phyloP scores from a whole-genome alignment of 73 alveolate genomes.

The Urostyla sp. region DNA sequence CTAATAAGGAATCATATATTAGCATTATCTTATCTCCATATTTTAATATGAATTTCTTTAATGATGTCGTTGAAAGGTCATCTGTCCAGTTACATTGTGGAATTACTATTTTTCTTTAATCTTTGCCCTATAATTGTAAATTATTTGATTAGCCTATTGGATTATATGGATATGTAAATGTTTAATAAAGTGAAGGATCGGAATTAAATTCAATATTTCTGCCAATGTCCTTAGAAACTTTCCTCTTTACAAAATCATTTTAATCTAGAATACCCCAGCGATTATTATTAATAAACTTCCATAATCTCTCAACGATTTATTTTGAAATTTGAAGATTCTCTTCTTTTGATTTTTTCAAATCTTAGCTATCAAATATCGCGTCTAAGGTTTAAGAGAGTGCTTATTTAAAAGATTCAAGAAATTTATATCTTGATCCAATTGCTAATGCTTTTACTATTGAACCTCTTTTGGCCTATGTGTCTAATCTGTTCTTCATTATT shows the following conservation, averaged over 20 bases:
- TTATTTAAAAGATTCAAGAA: conserved; percentile 76
- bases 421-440: conserved; percentile 76
- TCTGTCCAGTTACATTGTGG: conserved; percentile 43
- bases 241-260: conserved; percentile 53
- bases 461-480: conserved; percentile 83
- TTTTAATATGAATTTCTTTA: conserved; percentile 72
- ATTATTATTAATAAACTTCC: too few species aligned
- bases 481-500: conserved; percentile 74
- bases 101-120: not conserved
- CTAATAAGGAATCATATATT: conserved; percentile 83
- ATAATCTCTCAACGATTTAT: conserved; percentile 57
- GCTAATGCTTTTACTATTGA: conserved; percentile 88
- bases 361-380: conserved; percentile 72
- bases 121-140: not conserved
- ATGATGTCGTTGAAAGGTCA: conserved; percentile 31
- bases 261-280: too few species aligned
- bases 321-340: conserved; percentile 67
- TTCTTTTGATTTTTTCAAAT: conserved; percentile 53
- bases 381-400: conserved; percentile 68
- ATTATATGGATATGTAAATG: too few species aligned
- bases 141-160: not conserved
- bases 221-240: not conserved
- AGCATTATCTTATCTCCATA: conserved; percentile 86
- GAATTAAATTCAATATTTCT: not conserved
- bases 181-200: not conserved